These are phyloP conservation scores for Ustilago loliicola DNA, from an alignment of 1,284 basidiomycete genomes.

Conservation along the genomic window DNA sequence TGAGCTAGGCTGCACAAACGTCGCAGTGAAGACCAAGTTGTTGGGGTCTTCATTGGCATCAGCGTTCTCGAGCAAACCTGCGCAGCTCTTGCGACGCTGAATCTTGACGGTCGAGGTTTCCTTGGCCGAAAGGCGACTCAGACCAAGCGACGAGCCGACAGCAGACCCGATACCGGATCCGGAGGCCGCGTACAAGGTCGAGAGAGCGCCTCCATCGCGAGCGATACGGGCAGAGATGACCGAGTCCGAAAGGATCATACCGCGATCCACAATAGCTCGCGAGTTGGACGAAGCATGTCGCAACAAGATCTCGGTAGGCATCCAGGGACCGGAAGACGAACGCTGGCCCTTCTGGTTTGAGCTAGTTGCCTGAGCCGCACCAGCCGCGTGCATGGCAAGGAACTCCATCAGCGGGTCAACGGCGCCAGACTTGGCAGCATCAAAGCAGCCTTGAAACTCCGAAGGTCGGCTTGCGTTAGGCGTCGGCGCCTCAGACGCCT, in stretches of 20 bases:
- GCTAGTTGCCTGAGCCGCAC: constrained; percentile 34
- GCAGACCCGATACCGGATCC: constrained; percentile 55
- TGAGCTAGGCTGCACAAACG: constrained; percentile 43
- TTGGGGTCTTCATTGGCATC: constrained; percentile 33
- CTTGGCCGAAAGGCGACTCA: constrained; percentile 49
- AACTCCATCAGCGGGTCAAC: constrained; percentile 55
- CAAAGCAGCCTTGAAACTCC: constrained; percentile 43
- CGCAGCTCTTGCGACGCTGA: constrained; percentile 54
- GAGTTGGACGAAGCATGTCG: constrained; percentile 62
- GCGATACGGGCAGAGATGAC: constrained; percentile 59
- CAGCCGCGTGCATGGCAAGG: constrained; percentile 52
- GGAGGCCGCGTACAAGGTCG: constrained; percentile 41
- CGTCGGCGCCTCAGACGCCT: constrained; percentile 45
- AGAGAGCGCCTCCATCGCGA: constrained; percentile 41
- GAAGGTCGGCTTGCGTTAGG: constrained; percentile 45
- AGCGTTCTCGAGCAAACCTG: constrained; percentile 52
- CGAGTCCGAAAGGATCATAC: constrained; percentile 66
- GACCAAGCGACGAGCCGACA: constrained; percentile 59
- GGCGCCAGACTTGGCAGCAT: constrained; percentile 12
- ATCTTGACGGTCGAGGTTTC: constrained; percentile 59
- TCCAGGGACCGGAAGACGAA: constrained; percentile 38
- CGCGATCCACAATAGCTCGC: constrained; percentile 61
- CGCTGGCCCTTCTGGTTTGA: constrained; percentile 41
- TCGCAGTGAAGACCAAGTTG: constrained; percentile 48
- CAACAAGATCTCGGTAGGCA: constrained; percentile 59